Base-by-base conservation (phyloP, 164 flowering plant genomes). In the Vitis cinerea region DNA sequence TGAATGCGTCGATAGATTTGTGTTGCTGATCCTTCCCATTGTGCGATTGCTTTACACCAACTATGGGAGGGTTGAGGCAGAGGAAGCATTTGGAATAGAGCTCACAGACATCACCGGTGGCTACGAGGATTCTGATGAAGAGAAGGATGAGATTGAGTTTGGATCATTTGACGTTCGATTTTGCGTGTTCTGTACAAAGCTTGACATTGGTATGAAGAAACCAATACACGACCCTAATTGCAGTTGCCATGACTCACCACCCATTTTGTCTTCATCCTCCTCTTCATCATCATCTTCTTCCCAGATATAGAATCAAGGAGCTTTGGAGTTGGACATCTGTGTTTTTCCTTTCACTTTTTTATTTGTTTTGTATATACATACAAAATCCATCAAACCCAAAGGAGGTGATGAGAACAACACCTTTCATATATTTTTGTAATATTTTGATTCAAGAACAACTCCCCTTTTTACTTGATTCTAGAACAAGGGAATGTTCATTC, bases 151-250 rank as follows among this genome's bases (percentile, higher is more conserved):
- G 9, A 50, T 11, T 15, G 63, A 67, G 59, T 54, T 14, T 15
- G 69, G 61, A 51, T 47, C 56, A 19, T 63, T 56, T 37, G 50
- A 44, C 12, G 84, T 87, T 8, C 64, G 59, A 47, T 91, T 78
- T 59, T 91, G 97, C 68, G 80, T 89, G 50, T 85, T 82, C 65
- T 91, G 97, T 63, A 77, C 91, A 16, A 85, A 87, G 69, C 75
- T 91, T 17, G 93, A 89, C 72, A 69, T 72, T 11, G 74, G 57
- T 15, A 77, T 71, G 72, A 83, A 74, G 63, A 77, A 30, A 69
- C 87, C 57, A 31, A 68, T 84, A 15, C 94, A 91, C 49, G 78
- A 85, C 59, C 83, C 78, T 0, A 86, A 74, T 8, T 91, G 97
- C 71, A 80, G 63, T 17, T 91, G 97, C 68, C 75, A 74, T 70